A percentile compares a stretch with the other conserved stretches of the same genome.
Conservation (phyloP, 2,329 filamentous ascomycete genomes). For the Pseudopyrenochaeta lycopersici region DNA sequence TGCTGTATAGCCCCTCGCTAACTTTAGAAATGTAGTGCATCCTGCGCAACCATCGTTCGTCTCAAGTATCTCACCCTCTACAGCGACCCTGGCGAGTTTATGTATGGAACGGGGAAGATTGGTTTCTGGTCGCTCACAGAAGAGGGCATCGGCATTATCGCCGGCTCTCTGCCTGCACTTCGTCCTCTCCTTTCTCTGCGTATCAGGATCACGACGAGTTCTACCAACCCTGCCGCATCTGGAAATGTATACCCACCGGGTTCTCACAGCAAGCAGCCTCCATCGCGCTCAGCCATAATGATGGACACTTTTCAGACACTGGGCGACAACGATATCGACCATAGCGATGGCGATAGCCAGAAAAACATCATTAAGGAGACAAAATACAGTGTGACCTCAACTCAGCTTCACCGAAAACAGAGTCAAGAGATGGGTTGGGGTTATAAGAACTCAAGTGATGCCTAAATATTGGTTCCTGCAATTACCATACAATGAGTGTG, state of each 20-base stretch:
- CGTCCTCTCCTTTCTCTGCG: slow-evolving; percentile 51
- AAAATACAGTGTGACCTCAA: slow-evolving; percentile 20
- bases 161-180: slow-evolving; percentile 56
- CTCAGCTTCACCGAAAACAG: no score
- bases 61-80: slow-evolving; percentile 55
- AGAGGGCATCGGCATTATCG: slow-evolving; percentile 57
- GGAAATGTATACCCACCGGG: slow-evolving; percentile 17
- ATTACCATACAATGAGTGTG: no score
- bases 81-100: slow-evolving; percentile 51
- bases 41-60: slow-evolving; percentile 50
- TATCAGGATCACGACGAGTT: slow-evolving; percentile 20
- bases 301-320: slow-evolving; percentile 28
- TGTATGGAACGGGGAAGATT: slow-evolving; percentile 54
- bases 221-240: slow-evolving; percentile 11
- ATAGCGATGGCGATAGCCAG: slow-evolving; percentile 43
- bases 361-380: slow-evolving; percentile 54
- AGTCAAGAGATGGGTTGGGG: no score
- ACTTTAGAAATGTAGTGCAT: slow-evolving; percentile 39
- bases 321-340: slow-evolving; percentile 16
- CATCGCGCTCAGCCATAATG: slow-evolving; percentile 14
- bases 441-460: no score
- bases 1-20: neutral
- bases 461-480: no score
- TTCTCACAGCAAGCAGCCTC: slow-evolving; percentile 2
- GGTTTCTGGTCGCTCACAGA: slow-evolving; percentile 58